phyloP scores from a whole-genome alignment of 768 basidiomycete species.

The Baorangia bicolor region DNA sequence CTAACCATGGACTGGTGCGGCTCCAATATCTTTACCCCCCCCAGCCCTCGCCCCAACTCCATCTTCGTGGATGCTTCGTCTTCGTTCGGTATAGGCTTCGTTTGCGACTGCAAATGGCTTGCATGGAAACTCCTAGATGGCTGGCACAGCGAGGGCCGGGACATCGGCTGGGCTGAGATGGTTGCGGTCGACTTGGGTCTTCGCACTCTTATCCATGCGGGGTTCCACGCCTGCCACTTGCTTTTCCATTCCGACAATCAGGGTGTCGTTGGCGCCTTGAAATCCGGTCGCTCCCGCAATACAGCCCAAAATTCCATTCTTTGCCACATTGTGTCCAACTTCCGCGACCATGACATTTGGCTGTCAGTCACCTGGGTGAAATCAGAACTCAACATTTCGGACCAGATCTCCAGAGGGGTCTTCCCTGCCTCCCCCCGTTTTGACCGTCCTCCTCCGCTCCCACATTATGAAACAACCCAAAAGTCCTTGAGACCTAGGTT shows the following conservation, averaged over 20 bases:
- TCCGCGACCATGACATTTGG: neutral
- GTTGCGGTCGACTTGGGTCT: neutral
- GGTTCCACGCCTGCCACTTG: conserved; percentile 24
- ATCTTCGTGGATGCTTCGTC: too few species aligned
- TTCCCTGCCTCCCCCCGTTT: conserved; percentile 22
- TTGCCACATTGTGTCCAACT: neutral
- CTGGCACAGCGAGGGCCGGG: neutral
- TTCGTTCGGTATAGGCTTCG: too few species aligned
- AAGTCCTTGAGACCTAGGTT: too few species aligned
- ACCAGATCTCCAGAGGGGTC: conserved; percentile 37
- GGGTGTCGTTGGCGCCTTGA: conserved; percentile 32
- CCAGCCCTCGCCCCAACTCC: too few species aligned
- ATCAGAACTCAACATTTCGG: conserved; percentile 35
- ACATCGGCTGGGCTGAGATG: neutral
- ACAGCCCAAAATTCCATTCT: neutral
- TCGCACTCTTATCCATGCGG: conserved; percentile 1
- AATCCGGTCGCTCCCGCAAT: conserved; percentile 1
- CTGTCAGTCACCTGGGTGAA: conserved; percentile 2
- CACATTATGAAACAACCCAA: too few species aligned
- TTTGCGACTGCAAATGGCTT: too few species aligned
- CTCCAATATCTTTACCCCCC: too few species aligned
- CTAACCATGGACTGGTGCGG: too few species aligned
- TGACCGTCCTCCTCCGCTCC: neutral
- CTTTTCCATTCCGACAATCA: conserved; percentile 41
- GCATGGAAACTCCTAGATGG: too few species aligned